Base-by-base conservation (phyloP, 768 basidiomycete genomes). In the Podaxis sp. region DNA sequence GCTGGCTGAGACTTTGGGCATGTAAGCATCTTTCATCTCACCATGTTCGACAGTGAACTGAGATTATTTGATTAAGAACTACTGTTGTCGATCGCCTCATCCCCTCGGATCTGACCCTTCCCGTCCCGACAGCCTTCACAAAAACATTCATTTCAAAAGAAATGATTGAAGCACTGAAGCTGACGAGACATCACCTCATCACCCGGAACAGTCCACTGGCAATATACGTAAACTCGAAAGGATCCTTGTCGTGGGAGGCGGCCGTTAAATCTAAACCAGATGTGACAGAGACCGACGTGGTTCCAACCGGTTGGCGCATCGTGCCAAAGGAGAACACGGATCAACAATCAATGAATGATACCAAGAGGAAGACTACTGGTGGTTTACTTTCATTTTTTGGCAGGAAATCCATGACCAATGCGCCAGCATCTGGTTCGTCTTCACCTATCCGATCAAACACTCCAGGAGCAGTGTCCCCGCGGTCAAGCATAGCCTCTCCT, bases 351-450 rank as follows among this genome's bases (percentile, higher is more conserved):
- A 70, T 28, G 4, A 57, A 46, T 7, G 81, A 82, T 21, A 69
- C 70, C n/a, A 78, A 78, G 59, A 88, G 81, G 71, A 89, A 82
- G 69, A 46, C 77, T 13, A 71, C 72, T 23, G 77, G 83, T 5
- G 81, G 88, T 9, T 67, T 92, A n/a, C 75, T 92, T 38, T 91
- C 90, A 4, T 90, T 93, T 70, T 89, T 88, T 76, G 81, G 82
- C 23, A 78, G 88, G 50, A 75, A 68, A 56, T 57, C 63, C 18
- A 66, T 66, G 21, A 65, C 50, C 37, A 44, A 35, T 32, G 21
- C 60, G 11, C 25, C 57, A 35, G 16, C 51, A 11, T 38, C 57
- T 25, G 63, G 51, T 18, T 57, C 59, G 23, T 44, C 61, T 54
- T 35, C 57, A 35, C 62, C 61, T 10, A 54, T 68, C 18, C 47